Evolutionary conservation across 2,329 filamentous ascomycete species (phyloP), one percentile per base, ranked within the genome.

Genomic region (Aureobasidium sp.): DNA sequence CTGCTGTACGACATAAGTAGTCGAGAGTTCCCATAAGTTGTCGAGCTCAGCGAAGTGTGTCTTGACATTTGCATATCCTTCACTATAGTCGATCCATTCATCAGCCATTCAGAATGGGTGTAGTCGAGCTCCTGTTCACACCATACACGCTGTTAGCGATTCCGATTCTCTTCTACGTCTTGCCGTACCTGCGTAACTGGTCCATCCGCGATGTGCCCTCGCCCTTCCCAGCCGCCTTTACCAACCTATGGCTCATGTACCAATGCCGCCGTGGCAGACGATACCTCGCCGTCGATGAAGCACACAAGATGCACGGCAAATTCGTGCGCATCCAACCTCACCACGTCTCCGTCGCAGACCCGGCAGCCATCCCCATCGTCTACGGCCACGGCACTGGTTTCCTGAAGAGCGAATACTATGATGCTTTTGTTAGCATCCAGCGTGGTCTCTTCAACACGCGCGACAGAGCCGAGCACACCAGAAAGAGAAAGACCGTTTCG

Each of bases 391-490:
- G 78, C 11, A 81, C 78, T 62, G 78, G 78, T 1, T 79, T 79
- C 64, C 66, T 80, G 62, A 81, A 81, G 70, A 76, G 88, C 45
- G 86, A 93, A 2, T 96, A 92, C 76, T 96, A 96, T 69, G 90
- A 96, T 69, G 89, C 90, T 54, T 96, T 96, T 68, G 91, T 96
- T 60, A 92, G 89, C 14, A 95, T 96, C 70, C 84, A 83, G 56
- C 84, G 90, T 14, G 91, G 91, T 22, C 80, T 97, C 14, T 97
- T 96, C 84, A 96, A 95, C 74, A 96, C 91, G 0, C 82, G 92
- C 35, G 85, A 92, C 75, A 83, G 92, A 53, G 79, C 79, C 0
- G 90, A 96, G 70, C 91, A 97, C 73, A 87, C 87, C 0, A 85
- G 91, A 65, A 97, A 96, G 81, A 85, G 91, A 69, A 96, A 96